Evolutionary conservation across 805 yeast genomes (phyloP).

Genomic region (Pichia deserticola): DNA sequence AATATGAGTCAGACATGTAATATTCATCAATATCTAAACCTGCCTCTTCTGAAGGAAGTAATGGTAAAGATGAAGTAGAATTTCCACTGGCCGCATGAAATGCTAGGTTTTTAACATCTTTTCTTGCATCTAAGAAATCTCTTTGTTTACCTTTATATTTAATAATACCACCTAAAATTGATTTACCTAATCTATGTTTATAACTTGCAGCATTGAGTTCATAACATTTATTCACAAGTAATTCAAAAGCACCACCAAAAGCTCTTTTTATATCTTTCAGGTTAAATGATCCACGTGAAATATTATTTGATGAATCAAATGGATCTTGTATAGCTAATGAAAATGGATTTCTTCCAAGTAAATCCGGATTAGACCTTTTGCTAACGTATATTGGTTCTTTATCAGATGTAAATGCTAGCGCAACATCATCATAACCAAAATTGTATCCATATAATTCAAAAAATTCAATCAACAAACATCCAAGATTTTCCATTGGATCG

Average conservation of each 20-base stretch:
- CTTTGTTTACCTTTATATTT: conserved; percentile 66
- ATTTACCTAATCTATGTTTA: conserved; percentile 59
- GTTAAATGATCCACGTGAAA: conserved; percentile 79
- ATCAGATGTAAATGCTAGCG: conserved; percentile 47
- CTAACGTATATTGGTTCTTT: conserved; percentile 53
- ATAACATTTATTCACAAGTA: conserved; percentile 68
- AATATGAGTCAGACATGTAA: conserved; percentile 31
- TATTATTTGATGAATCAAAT: conserved; percentile 72
- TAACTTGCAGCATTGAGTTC: conserved; percentile 60
- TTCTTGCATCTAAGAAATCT: conserved; percentile 71
- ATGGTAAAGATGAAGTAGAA: conserved; percentile 18
- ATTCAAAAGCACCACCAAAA: conserved; percentile 80
- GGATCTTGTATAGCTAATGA: conserved; percentile 84
- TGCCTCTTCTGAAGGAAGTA: conserved; percentile 31
- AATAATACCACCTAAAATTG: conserved; percentile 74
- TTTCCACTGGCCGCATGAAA: conserved; percentile 23
- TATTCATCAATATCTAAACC: conserved; percentile 35
- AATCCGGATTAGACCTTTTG: conserved; percentile 35
- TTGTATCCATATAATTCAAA: conserved; percentile 88
- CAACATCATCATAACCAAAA: conserved; percentile 77
- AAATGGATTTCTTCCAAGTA: conserved; percentile 47
- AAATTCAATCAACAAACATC: conserved; percentile 81
- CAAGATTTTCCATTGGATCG: conserved; percentile 66
- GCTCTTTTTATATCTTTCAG: conserved; percentile 73
- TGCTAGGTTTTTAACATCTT: conserved; percentile 56